Evolutionary conservation across 2,329 filamentous ascomycete species (phyloP), one percentile per base, ranked within the genome.

Genomic region (Arthroderma sp.): DNA sequence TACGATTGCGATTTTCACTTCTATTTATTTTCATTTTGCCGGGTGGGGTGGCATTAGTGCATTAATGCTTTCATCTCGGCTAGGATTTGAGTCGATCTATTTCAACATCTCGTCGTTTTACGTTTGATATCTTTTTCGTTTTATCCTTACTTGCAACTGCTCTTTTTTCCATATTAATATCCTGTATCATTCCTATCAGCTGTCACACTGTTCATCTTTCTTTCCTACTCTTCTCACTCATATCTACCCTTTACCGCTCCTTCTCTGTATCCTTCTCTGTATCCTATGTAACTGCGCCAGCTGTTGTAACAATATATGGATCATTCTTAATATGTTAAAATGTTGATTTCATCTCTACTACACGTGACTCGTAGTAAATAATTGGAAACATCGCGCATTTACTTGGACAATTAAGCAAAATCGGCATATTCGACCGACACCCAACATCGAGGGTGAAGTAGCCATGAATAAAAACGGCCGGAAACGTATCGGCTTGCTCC

Each of bases 401-500:
- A n/a, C n/a, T n/a, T n/a, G n/a, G n/a, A n/a, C n/a, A n/a, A 31
- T 31, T 7, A 31, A 4, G 7, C 28, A 31, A 31, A 31, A 3
- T 7, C 3, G 28, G 7, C 7, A 49, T 11, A 7, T 49, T 5
- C n/a, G 33, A 19, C 47, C 15, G 6, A 17, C 15, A 33, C 8
- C 28, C 7, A 51, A 7, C 15, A 35, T 38, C 9, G 35, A 35
- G 13, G 6, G 15, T 33, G 15, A 19, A 31, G 15, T 3, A 23
- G 25, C 19, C 11, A 38, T 54, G 51, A 15, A 38, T 39, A 54
- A 54, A 15, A 37, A 21, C 7, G 2, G 17, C 1, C 33, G 7
- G 21, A 23, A 21, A 39, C 17, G 33, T 35, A 33, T 62, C 56
- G 47, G 62, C 28, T 62, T 74, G 43, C 65, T 72, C 54, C 65